Percentiles rank a stretch among this genome's conserved stretches.
phyloP scores from a whole-genome alignment of 192 early-diverging fungal genomes.

The Linnemannia schmuckeri region DNA sequence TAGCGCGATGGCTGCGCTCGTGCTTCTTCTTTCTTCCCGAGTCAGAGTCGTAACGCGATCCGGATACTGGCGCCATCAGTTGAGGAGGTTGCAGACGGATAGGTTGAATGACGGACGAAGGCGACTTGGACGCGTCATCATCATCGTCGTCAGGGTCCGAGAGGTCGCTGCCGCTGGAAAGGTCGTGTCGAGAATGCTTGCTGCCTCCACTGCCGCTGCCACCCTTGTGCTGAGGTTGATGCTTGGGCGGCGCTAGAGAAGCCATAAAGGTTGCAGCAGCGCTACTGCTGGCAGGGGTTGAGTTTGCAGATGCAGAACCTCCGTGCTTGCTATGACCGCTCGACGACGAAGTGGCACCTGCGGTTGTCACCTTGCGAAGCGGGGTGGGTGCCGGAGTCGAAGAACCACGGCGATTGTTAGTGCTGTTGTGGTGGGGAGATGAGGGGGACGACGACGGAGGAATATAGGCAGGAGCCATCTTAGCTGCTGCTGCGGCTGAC shows the following conservation, averaged over 20 bases:
- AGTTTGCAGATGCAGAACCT: constrained; percentile 11
- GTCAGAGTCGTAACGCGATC: constrained; percentile 39
- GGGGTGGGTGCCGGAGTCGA: constrained; percentile 35
- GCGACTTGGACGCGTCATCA: constrained; percentile 14
- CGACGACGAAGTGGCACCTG: background rate
- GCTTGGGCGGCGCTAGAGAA: constrained; percentile 3
- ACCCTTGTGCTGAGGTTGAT: constrained; percentile 13
- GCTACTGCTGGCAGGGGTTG: constrained; percentile 6
- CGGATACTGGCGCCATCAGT: constrained; percentile 11
- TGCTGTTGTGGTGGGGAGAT: constrained; percentile 12
- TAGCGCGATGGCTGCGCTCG: constrained; percentile 1
- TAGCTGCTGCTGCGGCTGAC: constrained; percentile 24
- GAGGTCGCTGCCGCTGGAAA: constrained; percentile 44
- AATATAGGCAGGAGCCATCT: constrained; percentile 44
- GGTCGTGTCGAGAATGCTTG: constrained; percentile 27
- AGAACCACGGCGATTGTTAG: constrained; percentile 31
- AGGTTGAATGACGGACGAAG: background rate
- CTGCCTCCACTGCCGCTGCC: background rate
- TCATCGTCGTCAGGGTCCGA: constrained; percentile 47
- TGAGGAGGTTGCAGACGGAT: constrained; percentile 51
- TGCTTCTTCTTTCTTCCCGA: constrained; percentile 33
- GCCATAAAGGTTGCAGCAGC: background rate
- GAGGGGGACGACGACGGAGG: constrained; percentile 27
- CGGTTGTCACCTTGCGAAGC: constrained; percentile 36
- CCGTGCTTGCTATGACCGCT: constrained; percentile 9